Evolutionary conservation across 225 moss, liverwort and hornwort genomes (phyloP).

Genomic region (Anthoceros angustus): DNA sequence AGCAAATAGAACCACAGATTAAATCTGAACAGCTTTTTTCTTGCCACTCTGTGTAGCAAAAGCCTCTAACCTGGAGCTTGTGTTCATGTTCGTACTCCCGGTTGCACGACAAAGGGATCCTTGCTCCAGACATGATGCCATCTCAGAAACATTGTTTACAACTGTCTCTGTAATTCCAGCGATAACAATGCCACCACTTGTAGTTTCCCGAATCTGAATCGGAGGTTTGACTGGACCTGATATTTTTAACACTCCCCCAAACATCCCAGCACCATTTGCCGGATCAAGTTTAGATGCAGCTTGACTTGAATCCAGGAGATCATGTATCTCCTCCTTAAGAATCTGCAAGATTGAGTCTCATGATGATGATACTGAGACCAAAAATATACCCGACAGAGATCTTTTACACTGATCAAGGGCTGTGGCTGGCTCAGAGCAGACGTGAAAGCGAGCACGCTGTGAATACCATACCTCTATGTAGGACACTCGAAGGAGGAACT

Average conservation of each 20-base stretch:
- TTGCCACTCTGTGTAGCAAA: background rate
- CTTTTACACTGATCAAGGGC: no score
- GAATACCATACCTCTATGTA: conserved; percentile 63
- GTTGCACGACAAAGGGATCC: conserved; percentile 95
- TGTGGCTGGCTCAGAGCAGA: background rate
- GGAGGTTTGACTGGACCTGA: conserved; percentile 43
- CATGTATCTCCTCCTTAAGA: conserved; percentile 93
- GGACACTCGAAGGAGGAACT: conserved; percentile 81
- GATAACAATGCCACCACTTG: conserved; percentile 75
- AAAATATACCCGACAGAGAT: background rate
- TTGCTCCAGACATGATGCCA: conserved; percentile 83
- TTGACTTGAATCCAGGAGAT: conserved; percentile 62
- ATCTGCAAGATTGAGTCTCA: conserved; percentile 27
- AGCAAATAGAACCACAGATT: background rate
- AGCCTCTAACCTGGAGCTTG: conserved; percentile 59
- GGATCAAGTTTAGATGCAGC: conserved; percentile 31
- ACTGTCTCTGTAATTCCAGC: conserved; percentile 89
- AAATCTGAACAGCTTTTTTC: background rate
- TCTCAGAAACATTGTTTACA: conserved; percentile 51
- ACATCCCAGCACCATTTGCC: conserved; percentile 32
- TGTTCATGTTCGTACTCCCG: conserved; percentile 96
- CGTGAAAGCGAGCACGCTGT: background rate
- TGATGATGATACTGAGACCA: background rate
- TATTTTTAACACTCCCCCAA: conserved; percentile 51
- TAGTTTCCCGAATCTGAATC: conserved; percentile 87